These are phyloP conservation scores for Candida sanyaensis DNA, from an alignment of 1,139 yeast genomes.

Conservation along the genomic window DNA sequence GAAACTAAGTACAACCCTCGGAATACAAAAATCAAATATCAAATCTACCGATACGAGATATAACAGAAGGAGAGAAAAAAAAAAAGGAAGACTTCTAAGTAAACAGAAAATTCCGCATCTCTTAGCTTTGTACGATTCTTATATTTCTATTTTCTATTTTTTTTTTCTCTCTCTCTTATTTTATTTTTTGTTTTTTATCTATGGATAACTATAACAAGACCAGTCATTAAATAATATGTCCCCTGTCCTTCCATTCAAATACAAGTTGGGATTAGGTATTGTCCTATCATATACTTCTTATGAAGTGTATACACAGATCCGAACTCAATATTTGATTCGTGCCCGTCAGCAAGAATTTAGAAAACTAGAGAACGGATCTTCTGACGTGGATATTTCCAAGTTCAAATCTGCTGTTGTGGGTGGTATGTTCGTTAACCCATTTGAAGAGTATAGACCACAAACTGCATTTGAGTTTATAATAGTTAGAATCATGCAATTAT, in stretches of 20 bases:
- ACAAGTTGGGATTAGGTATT: constrained; percentile 53
- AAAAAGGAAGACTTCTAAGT: too few relatives aligned
- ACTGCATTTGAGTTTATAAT: constrained; percentile 82
- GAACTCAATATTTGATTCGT: constrained; percentile 59
- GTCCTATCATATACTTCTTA: constrained; percentile 67
- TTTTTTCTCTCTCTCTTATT: background rate
- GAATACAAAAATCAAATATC: background rate
- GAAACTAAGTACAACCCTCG: background rate
- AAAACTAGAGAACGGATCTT: constrained; percentile 6
- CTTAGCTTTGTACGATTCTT: background rate
- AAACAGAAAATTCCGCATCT: too few relatives aligned
- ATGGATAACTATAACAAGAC: constrained; percentile 4
- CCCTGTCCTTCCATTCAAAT: constrained; percentile 21
- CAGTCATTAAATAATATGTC: background rate
- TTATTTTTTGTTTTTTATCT: constrained; percentile 2
- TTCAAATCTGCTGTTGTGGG: constrained; percentile 59
- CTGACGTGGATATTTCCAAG: constrained; percentile 26
- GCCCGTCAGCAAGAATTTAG: constrained; percentile 36
- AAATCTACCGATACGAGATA: too few relatives aligned
- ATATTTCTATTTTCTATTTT: background rate
- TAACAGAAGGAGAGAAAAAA: too few relatives aligned
- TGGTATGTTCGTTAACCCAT: constrained; percentile 89
- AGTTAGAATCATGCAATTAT: constrained; percentile 69
- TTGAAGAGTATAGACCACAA: constrained; percentile 87
- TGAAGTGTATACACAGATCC: constrained; percentile 60